Evolutionary conservation across 495 filamentous ascomycete genomes (phyloP).

Genomic region (Aspergillus indologenus): DNA sequence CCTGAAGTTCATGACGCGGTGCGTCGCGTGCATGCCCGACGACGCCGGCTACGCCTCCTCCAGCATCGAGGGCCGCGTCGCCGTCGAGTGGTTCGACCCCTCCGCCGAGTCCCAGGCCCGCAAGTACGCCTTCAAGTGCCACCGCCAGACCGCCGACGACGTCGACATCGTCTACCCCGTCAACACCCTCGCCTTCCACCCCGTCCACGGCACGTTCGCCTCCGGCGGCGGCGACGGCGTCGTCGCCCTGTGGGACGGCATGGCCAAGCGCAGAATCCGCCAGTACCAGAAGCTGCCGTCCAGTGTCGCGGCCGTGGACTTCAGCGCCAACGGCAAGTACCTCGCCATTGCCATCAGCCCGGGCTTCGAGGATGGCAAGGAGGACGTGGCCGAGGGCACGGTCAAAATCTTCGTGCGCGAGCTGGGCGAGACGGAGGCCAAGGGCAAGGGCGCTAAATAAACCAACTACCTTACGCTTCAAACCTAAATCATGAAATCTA

Average conservation of each 20-base stretch:
- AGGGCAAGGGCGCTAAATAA: conserved; percentile 73
- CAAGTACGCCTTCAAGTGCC: conserved; percentile 99
- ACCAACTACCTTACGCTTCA: too few species aligned
- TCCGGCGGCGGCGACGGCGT: conserved; percentile 91
- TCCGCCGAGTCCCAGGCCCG: conserved; percentile 76
- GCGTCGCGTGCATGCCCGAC: conserved; percentile 94
- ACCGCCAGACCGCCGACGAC: conserved; percentile 69
- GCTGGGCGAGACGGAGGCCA: conserved; percentile 81
- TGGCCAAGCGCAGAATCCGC: conserved; percentile 83
- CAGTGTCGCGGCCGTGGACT: conserved; percentile 72
- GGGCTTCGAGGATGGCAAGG: conserved; percentile 88
- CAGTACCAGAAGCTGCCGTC: conserved; percentile 82
- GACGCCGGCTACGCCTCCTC: conserved; percentile 86
- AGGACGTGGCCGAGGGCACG: conserved; percentile 64
- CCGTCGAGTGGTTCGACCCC: conserved; percentile 96
- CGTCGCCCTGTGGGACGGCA: conserved; percentile 93
- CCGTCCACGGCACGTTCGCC: conserved; percentile 85
- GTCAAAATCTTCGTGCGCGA: conserved; percentile 79
- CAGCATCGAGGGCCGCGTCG: conserved; percentile 89
- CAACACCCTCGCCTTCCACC: conserved; percentile 91
- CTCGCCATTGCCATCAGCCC: conserved; percentile 82
- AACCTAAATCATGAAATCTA: conserved; percentile 11
- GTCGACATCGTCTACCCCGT: conserved; percentile 92
- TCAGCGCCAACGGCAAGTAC: conserved; percentile 76
- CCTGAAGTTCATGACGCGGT: conserved; percentile 92